Evolutionary conservation across 805 yeast genomes (phyloP).

Genomic region (Tetrapisispora taiwanensis): DNA sequence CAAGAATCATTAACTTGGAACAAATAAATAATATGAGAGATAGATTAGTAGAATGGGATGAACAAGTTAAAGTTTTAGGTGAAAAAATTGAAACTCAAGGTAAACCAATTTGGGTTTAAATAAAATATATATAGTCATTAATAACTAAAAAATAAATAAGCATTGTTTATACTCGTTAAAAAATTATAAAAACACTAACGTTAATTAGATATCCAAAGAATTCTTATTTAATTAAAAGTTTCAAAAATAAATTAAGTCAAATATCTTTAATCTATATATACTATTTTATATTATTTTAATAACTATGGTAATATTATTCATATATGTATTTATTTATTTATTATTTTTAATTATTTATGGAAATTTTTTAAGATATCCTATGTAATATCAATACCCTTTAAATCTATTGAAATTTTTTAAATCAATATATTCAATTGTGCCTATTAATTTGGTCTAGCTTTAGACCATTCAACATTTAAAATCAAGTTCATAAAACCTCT

Average conservation of each 20-base stretch:
- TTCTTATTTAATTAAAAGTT: too few species aligned
- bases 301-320: slow-evolving; percentile 35
- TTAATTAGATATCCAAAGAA: too few species aligned
- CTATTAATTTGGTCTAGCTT: slow-evolving; percentile 26
- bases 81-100: slow-evolving; percentile 52
- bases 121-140: neutral
- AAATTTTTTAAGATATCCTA: too few species aligned
- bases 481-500: slow-evolving; percentile 88
- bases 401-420: too few species aligned
- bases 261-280: slow-evolving; percentile 7
- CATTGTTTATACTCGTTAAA: neutral
- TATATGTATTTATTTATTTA: neutral
- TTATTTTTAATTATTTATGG: neutral
- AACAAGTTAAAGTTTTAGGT: slow-evolving; percentile 57
- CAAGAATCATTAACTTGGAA: slow-evolving; percentile 73
- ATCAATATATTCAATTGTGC: slow-evolving; percentile 32
- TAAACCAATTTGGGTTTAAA: slow-evolving; percentile 50
- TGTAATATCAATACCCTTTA: too few species aligned
- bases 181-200: too few species aligned
- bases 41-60: slow-evolving; percentile 70
- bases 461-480: slow-evolving; percentile 54
- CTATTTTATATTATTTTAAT: slow-evolving; percentile 31
- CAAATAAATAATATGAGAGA: slow-evolving; percentile 72
- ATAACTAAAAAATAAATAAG: neutral
- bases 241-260: too few species aligned